Evolutionary conservation across 2,329 filamentous ascomycete genomes (phyloP).

Genomic region (Pseudopyricularia javanii): DNA sequence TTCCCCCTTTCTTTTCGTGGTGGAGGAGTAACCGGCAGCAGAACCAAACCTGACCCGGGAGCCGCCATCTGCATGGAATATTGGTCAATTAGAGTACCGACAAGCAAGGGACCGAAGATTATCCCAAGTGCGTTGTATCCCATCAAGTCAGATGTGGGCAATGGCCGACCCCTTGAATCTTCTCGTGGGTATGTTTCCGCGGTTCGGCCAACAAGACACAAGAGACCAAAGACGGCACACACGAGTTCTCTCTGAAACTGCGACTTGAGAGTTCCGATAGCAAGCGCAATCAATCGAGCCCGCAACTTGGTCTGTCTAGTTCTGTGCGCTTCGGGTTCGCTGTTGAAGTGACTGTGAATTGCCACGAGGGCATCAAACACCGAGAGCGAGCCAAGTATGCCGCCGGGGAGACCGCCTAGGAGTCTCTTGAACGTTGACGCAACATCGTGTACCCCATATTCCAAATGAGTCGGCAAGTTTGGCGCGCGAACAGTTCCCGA

Average conservation of each 20-base stretch:
- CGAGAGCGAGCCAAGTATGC: constrained; percentile 45
- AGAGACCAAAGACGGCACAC: constrained; percentile 53
- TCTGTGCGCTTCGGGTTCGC: constrained; percentile 35
- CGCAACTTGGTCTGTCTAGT: constrained; percentile 43
- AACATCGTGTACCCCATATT: constrained; percentile 49
- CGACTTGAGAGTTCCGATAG: constrained; percentile 46
- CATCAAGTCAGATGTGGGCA: constrained; percentile 48
- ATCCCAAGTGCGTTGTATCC: constrained; percentile 51
- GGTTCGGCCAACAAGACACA: constrained; percentile 46
- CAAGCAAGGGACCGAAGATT: constrained; percentile 51
- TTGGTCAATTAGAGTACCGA: constrained; percentile 42
- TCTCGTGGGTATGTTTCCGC: constrained; percentile 40
- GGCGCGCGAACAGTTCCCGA: constrained; percentile 45
- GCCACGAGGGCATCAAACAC: constrained; percentile 51
- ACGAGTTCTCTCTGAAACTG: constrained; percentile 50
- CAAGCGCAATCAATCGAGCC: constrained; percentile 54
- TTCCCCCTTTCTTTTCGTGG: not conserved
- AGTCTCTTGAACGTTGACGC: constrained; percentile 56
- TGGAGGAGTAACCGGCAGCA: constrained; percentile 30
- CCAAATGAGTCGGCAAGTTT: constrained; percentile 47
- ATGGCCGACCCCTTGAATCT: constrained; percentile 35
- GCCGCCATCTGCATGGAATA: constrained; percentile 34
- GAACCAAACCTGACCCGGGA: constrained; percentile 25
- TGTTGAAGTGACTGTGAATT: constrained; percentile 43
- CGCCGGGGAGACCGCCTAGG: constrained; percentile 50